Base-by-base conservation (phyloP, 345 rosid genomes). In the Aegle marmelos region DNA sequence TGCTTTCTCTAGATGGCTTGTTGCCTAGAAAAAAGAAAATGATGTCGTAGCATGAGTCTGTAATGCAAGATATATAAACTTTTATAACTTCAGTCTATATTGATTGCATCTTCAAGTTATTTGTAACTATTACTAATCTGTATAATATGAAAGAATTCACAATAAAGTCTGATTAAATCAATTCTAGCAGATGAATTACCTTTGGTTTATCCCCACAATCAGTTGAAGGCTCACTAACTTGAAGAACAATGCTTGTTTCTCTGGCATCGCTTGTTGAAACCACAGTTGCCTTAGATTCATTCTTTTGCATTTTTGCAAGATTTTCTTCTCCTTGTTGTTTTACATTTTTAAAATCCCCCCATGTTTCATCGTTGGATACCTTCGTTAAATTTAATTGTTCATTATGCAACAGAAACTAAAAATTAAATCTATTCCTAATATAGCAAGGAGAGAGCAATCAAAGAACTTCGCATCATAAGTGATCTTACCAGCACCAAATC, bases 131-230 rank as follows among this genome's bases (percentile, higher is more conserved):
- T 21, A 16, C 28, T 74, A 41, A 34, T 36, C 21, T 9, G 53
- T 50, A 59, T 25, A 72, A 24, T 36, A 73, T 2, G 14, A 34
- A 72, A 30, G 33, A 58, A n/a, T 41, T n/a, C 57, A 45, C n/a
- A 11, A 48, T 3, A 19, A 14, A 13, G 7, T 66, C 10, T 68
- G 59, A n/a, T 45, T 31, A 75, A 6, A 58, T 77, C 48, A 33
- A 11, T 54, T 33, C 41, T 39, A 28, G 30, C 27, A 71, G 60
- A 82, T 33, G 59, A 30, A 70, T 70, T 91, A 93, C 98, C 98
- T 89, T 85, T 57, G 78, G 69, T 66, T 79, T 83, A 83, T 82
- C 83, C 37, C 79, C 76, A 73, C 71, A 82, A 81, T 65, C 31
- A 58, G 76, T 77, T 56, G 86, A 82, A 2, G 33, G 74, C 39